Evolutionary conservation across 495 filamentous ascomycete species (phyloP), one percentile per base, ranked within the genome.

Genomic region (Xylaria acuta): DNA sequence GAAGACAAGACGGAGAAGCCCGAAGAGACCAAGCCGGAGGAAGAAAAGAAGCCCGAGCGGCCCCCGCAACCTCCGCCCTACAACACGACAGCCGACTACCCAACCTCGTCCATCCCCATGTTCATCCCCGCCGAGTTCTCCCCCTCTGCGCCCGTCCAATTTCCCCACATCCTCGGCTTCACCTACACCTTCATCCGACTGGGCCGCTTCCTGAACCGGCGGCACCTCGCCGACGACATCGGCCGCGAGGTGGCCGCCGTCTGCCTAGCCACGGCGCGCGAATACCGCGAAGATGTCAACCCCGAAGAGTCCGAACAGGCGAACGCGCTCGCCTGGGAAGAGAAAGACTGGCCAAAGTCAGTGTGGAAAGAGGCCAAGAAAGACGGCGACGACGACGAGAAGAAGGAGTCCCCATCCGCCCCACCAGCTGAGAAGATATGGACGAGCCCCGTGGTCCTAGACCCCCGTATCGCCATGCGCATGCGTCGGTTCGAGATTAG

Each of bases 101-200:
- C 88, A 16, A 82, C 87, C 68, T 87, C 90, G 45, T 40, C 80
- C 43, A 86, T 92, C 40, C 88, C 94, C 1, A 75, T 86, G 27
- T 79, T 85, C 27, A 82, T 92, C 36, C 95, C 94, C 3, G 74
- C 82, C 32, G 82, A 88, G 67, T 83, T 90, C 76, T 80, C 83
- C 8, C 94, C 94, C 43, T 90, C 91, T 20, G 83, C 86, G n/a
- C 87, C 91, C 9, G 86, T 99, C 54, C 83, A 86, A 49, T 91
- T 97, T 80, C 96, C 96, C 0, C 94, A 98, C 78, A 87, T 98
- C 63, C 92, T 99, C 36, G 96, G 96, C 71, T 97, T 99, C 84
- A 82, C 94, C 60, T 95, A 97, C 82, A 98, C 94, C 0, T 93
- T 94, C 0, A 93, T 89, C 73, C 90, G 96, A 45, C 78, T 98